Conservation (phyloP, 371 early-diverging fungal species). For the Rhizopus delemar region DNA sequence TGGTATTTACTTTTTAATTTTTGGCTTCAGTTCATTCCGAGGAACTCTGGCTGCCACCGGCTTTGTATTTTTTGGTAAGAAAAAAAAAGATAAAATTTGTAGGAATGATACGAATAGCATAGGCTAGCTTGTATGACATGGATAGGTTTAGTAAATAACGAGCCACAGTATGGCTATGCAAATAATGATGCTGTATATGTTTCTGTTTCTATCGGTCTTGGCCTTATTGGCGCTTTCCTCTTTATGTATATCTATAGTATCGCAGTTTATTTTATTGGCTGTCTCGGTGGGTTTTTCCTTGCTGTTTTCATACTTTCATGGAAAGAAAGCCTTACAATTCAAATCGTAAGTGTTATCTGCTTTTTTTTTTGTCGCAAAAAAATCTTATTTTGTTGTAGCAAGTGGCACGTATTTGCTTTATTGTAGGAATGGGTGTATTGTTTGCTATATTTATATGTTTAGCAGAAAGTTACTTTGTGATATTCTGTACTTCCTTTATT, state of each 20-base stretch:
- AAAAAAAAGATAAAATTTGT: not conserved
- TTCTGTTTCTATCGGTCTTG: conserved; percentile 27
- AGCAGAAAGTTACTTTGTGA: conserved; percentile 40
- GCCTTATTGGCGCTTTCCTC: conserved; percentile 32
- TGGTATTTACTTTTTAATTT: conserved; percentile 35
- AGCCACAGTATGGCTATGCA: conserved; percentile 35
- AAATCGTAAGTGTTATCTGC: conserved; percentile 33
- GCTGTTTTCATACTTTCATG: conserved; percentile 54
- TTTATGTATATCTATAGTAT: conserved; percentile 32
- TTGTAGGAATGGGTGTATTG: conserved; percentile 45
- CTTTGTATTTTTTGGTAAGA: conserved; percentile 42
- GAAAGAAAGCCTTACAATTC: conserved; percentile 48
- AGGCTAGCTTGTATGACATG: conserved; percentile 36
- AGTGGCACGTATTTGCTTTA: conserved; percentile 54
- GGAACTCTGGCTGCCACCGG: conserved; percentile 38
- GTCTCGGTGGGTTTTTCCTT: conserved; percentile 43
- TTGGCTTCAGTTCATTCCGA: conserved; percentile 38
- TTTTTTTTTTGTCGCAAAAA: not conserved
- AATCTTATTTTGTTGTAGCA: conserved; percentile 21
- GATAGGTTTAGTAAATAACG: conserved; percentile 46
- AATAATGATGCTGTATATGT: conserved; percentile 32
- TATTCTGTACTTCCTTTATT: conserved; percentile 49
- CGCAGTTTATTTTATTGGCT: conserved; percentile 44
- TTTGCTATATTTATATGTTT: conserved; percentile 37
- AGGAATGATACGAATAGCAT: too few species aligned